Evolutionary conservation across 345 rosid genomes (phyloP).

Genomic region (Raphanus sativus): DNA sequence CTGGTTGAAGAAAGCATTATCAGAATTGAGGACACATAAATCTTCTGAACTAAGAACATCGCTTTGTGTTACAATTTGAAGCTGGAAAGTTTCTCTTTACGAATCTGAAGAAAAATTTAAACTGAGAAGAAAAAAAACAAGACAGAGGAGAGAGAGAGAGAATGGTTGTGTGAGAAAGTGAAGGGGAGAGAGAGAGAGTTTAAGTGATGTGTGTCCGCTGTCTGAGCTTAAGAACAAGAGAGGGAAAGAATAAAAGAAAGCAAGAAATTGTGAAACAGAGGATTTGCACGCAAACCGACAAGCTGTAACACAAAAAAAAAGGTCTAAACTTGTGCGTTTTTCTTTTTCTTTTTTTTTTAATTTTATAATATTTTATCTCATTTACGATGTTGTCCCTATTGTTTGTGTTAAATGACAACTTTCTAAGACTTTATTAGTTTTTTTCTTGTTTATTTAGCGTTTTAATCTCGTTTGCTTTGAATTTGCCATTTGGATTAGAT

Average conservation of each 20-base stretch:
- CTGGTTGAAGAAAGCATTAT: slow-evolving; percentile 38
- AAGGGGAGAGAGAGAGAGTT: slow-evolving; percentile 27
- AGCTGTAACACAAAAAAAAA: slow-evolving; percentile 43
- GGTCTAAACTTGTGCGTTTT: slow-evolving; percentile 37
- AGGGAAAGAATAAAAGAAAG: slow-evolving; percentile 17
- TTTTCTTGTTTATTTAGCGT: neutral
- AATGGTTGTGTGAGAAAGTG: slow-evolving; percentile 36
- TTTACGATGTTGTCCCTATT: slow-evolving; percentile 58
- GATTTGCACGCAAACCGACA: slow-evolving; percentile 84
- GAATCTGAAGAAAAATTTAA: slow-evolving; percentile 6
- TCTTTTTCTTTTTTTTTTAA: neutral
- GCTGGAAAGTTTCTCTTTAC: neutral
- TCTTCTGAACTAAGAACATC: slow-evolving; percentile 40
- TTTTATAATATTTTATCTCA: slow-evolving; percentile 14
- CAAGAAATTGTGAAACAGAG: slow-evolving; percentile 33
- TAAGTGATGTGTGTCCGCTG: slow-evolving; percentile 47
- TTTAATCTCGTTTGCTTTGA: neutral
- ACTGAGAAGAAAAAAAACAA: neutral
- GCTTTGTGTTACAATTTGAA: slow-evolving; percentile 4
- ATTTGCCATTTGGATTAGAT: neutral
- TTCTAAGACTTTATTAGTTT: slow-evolving; percentile 15
- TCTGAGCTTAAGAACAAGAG: slow-evolving; percentile 38
- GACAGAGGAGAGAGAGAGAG: neutral
- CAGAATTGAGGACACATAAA: slow-evolving; percentile 25
- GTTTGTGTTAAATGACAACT: slow-evolving; percentile 45